These are phyloP conservation scores for Aspergillus pseudotamarii DNA, from an alignment of 2,329 filamentous ascomycete genomes.

Conservation along the genomic window DNA sequence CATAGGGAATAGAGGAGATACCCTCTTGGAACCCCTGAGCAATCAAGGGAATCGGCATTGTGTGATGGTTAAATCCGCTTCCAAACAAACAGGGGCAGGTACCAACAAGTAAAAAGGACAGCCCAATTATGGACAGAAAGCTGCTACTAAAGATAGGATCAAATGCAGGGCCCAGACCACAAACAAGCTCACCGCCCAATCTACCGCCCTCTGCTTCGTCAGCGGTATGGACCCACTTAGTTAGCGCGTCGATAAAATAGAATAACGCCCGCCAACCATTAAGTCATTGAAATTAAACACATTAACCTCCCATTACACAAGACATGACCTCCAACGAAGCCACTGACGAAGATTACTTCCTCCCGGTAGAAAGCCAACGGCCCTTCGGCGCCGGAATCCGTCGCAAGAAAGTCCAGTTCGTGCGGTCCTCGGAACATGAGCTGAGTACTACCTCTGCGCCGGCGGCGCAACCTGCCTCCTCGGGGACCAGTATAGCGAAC, in stretches of 20 bases:
- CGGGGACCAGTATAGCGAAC: slow-evolving; percentile 38
- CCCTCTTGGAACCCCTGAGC: slow-evolving; percentile 58
- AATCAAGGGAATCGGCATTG: slow-evolving; percentile 66
- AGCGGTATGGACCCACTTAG: not conserved
- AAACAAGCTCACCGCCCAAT: not conserved
- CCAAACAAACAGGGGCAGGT: not conserved
- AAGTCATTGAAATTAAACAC: not conserved
- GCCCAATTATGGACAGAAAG: not conserved
- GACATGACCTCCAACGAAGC: slow-evolving; percentile 35
- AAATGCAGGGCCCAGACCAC: not conserved
- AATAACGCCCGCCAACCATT: not conserved
- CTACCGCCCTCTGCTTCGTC: not conserved
- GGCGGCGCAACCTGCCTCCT: not conserved
- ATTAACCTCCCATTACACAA: slow-evolving; percentile 17
- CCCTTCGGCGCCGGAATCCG: slow-evolving; percentile 66
- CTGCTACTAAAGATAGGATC: not conserved
- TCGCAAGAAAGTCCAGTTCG: slow-evolving; percentile 62
- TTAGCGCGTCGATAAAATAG: not conserved
- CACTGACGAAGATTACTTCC: slow-evolving; percentile 59
- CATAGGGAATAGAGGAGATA: slow-evolving; percentile 56
- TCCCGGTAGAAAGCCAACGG: slow-evolving; percentile 61
- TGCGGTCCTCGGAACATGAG: slow-evolving; percentile 51
- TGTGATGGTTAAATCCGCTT: not conserved
- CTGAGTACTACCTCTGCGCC: slow-evolving; percentile 34
- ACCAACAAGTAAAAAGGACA: not conserved